Base-by-base conservation (phyloP, 345 rosid genomes). In the Gossypium rotundifolium region DNA sequence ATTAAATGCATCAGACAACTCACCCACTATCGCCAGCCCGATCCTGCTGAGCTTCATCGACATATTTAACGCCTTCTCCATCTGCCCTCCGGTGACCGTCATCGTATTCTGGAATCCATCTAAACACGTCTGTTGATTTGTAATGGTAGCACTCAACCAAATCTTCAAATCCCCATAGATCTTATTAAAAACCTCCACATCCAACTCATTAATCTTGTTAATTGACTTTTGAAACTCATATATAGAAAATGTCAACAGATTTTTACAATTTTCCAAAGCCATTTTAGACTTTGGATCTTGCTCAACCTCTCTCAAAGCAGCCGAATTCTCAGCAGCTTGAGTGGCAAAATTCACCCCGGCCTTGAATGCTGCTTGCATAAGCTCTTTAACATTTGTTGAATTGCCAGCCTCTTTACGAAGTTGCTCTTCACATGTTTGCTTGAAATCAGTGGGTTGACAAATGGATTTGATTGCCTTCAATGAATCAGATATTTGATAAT, bases 131-230 rank as follows among this genome's bases (percentile, higher is more conserved):
- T 88, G 85, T 65, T 89, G 87, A 46, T 89, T 88, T 11, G 89
- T 89, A 22, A 88, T 79, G 17, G 94, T 80, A 9, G 98, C 96
- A 45, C 91, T 89, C 14, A 94, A 84, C 98, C 97, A 92, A 48
- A 84, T 58, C 81, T 64, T 85, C 1, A 93, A 40, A 75, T 91
- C 85, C 0, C 65, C 67, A 76, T 89, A 65, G 5, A 82, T 20
- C 3, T 73, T 78, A 5, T 89, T 85, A 11, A 84, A 1, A 40
- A 65, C 73, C 48, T 18, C 62, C 1, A 78, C 5, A 33, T 90
- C 94, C 10, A 87, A 82, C 7, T 73, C 70, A 1, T 80, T 81
- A 22, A 89, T n/a, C 51, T 80, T 63, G 8, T 75, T 48, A 25
- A 89, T 75, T 1, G 93, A 84, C 2, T 82, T 73, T 40, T 76